Evolutionary conservation across 352 stramenopile species (phyloP).

Genomic region (Phytophthora chlamydospora): DNA sequence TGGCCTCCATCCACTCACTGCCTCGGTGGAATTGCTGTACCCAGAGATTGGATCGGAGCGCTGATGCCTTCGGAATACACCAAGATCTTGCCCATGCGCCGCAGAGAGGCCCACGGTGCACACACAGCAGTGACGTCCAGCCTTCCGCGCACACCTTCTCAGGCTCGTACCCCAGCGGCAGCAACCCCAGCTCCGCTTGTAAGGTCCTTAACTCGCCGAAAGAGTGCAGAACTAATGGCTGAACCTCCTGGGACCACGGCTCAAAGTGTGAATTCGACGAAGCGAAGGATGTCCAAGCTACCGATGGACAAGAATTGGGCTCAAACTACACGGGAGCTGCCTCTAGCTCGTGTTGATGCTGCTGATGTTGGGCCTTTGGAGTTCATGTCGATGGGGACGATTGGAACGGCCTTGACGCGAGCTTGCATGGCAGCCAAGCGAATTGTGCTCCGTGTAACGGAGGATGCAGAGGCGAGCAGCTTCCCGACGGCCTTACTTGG

Average conservation of each 20-base stretch:
- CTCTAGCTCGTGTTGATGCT: neutral
- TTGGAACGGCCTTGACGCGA: slow-evolving; percentile 30
- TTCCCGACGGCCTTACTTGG: slow-evolving; percentile 57
- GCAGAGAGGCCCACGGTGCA: slow-evolving; percentile 2
- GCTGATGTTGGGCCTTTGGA: neutral
- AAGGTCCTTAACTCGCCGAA: neutral
- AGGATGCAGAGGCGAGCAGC: slow-evolving; percentile 21
- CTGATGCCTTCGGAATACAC: slow-evolving; percentile 79
- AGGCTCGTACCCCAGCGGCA: neutral
- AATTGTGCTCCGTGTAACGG: slow-evolving; percentile 49
- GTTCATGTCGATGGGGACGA: slow-evolving; percentile 12
- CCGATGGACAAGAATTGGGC: slow-evolving; percentile 7
- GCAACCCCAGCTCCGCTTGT: no score
- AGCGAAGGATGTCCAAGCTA: slow-evolving; percentile 1
- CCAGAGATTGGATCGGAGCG: slow-evolving; percentile 68
- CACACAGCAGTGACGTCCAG: neutral
- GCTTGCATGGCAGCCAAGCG: slow-evolving; percentile 43
- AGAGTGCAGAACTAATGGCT: slow-evolving; percentile 9
- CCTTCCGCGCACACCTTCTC: neutral
- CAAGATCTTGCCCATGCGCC: slow-evolving; percentile 52
- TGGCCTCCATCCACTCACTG: slow-evolving; percentile 64
- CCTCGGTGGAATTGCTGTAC: slow-evolving; percentile 50
- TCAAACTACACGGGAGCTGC: slow-evolving; percentile 5
- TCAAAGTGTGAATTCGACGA: neutral
- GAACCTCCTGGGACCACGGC: neutral